These are phyloP conservation scores for Ophiocordyceps camponoti-floridani DNA, from an alignment of 2,329 filamentous ascomycete genomes.

Conservation along the genomic window DNA sequence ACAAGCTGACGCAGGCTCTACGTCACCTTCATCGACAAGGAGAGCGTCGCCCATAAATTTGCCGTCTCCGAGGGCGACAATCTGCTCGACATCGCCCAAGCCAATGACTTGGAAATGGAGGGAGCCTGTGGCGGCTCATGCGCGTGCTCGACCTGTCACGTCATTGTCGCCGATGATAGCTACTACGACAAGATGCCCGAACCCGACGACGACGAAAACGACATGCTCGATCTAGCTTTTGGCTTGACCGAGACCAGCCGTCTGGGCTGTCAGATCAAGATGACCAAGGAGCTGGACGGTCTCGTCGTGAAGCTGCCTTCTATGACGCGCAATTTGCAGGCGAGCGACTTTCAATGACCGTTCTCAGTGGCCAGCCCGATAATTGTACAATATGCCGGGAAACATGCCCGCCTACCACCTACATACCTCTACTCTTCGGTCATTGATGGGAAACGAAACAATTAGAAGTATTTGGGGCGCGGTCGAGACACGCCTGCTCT, in stretches of 20 bases:
- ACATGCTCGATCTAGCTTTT: conserved; percentile 84
- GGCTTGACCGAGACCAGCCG: conserved; percentile 72
- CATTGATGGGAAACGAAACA: not conserved
- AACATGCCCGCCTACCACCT: not conserved
- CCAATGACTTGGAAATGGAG: conserved; percentile 94
- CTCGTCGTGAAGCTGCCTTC: conserved; percentile 68
- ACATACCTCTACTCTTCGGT: not conserved
- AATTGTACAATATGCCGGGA: not conserved
- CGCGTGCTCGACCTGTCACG: conserved; percentile 84
- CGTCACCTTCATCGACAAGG: conserved; percentile 89
- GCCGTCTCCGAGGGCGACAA: conserved; percentile 79
- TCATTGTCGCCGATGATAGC: conserved; percentile 59
- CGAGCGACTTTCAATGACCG: conserved; percentile 58
- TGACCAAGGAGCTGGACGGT: conserved; percentile 81
- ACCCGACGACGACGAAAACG: conserved; percentile 66
- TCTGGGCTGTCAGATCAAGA: conserved; percentile 77
- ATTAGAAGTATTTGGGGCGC: not conserved
- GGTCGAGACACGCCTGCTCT: conserved; percentile 4
- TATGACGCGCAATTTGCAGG: conserved; percentile 93
- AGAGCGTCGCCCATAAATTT: conserved; percentile 57
- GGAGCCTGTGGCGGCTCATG: conserved; percentile 90
- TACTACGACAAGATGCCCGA: conserved; percentile 65
- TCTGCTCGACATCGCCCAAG: conserved; percentile 84
- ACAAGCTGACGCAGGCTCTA: conserved; percentile 41
- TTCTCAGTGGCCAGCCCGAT: too few species aligned